Evolutionary conservation across 306 rosid genomes (phyloP).

Genomic region (Cicer cuneatum): DNA sequence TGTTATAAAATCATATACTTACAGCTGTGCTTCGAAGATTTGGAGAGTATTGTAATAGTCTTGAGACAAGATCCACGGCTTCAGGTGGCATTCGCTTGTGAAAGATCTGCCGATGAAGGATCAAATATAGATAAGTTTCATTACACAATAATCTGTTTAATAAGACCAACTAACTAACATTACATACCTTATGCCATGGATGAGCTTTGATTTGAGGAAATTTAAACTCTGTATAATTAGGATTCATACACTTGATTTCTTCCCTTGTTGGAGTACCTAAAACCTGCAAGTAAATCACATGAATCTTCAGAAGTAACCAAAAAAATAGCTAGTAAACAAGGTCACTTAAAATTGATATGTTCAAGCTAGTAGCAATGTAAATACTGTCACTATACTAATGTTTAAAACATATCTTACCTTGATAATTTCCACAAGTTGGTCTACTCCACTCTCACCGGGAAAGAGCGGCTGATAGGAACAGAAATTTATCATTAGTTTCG

Average conservation of each 20-base stretch:
- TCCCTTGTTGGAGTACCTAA: slow-evolving; percentile 98
- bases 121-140: slow-evolving; percentile 22
- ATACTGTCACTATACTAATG: not conserved
- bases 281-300: slow-evolving; percentile 62
- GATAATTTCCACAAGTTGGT: slow-evolving; percentile 91
- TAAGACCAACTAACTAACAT: slow-evolving; percentile 21
- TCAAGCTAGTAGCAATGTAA: slow-evolving; percentile 8
- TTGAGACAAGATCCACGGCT: slow-evolving; percentile 96
- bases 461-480: slow-evolving; percentile 75
- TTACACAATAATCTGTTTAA: not conserved
- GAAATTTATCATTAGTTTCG: slow-evolving; percentile 43
- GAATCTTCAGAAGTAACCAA: slow-evolving; percentile 16
- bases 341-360: not conserved
- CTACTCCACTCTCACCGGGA: slow-evolving; percentile 95
- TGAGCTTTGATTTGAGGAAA: slow-evolving; percentile 98
- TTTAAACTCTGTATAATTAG: slow-evolving; percentile 89
- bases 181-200: slow-evolving; percentile 93
- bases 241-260: slow-evolving; percentile 97
- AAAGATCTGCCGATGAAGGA: slow-evolving; percentile 65
- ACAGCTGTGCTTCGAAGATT: slow-evolving; percentile 94
- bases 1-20: slow-evolving; percentile 50
- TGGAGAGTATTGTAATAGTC: slow-evolving; percentile 93
- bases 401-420: slow-evolving; percentile 58
- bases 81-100: slow-evolving; percentile 93
- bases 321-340: not conserved